Evolutionary conservation across 257 asterid genomes (phyloP), one percentile per base, ranked within the genome.

Genomic region (Solanum bukasovii): DNA sequence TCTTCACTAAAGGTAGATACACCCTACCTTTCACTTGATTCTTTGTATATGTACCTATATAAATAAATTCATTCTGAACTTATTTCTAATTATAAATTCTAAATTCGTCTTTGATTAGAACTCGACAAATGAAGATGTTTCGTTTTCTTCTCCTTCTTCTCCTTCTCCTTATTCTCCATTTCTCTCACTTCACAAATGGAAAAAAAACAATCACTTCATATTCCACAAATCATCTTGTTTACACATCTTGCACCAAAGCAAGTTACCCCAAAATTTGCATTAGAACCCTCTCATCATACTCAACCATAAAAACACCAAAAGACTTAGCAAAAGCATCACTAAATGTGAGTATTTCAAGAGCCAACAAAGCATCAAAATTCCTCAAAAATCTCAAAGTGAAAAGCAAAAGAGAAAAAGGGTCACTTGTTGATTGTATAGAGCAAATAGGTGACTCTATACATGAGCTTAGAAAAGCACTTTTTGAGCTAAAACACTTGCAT

Each of bases 211-310:
- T 29, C 18, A 27, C 68, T 27, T 46, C 70, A 16, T 72, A 67
- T 16, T 72, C 93, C 8, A 88, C 84, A 42, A 93, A 92, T 82
- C 93, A 92, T 83, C 93, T 97, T 14, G 95, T 97, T 29, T 90
- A 90, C 9, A 72, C 85, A 9, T 95, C 98, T 21, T 97, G 99
- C 91, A 91, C 90, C 81, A 95, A 96, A 89, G 99, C 98, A 52
- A 96, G 94, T 92, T 97, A 93, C 94, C 99, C 98, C 2, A 91
- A 92, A 84, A 84, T 95, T 87, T 97, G 99, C 94, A 85, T 95
- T 84, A 91, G 94, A 29, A 94, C 98, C 16, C 98, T 97, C 78
- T 91, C 98, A 81, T 81, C 68, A 46, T 89, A 94, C 90, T 89
- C 93, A 31, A 91, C 96, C 91, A 23, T 86, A 61, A 90, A 88